Base-by-base conservation (phyloP, 495 filamentous ascomycete genomes). In the Schizothecium vesticola region DNA sequence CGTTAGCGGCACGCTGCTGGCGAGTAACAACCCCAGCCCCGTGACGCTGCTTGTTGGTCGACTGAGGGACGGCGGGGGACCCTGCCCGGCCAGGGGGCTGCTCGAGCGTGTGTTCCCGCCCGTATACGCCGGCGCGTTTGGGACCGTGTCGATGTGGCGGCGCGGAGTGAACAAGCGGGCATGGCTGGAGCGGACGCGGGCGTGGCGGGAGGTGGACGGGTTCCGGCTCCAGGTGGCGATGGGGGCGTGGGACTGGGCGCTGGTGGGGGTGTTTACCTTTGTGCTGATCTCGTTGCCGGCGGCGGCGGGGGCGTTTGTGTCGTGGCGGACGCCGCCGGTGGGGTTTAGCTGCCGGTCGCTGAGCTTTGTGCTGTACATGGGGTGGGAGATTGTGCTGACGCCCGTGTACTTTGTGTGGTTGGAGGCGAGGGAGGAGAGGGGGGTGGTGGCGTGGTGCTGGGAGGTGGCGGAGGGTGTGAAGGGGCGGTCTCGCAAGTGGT, bases 281-380 rank as follows among this genome's bases (percentile, higher is more conserved):
- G 36, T 69, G 31, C 9, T 70, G 24, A 72, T 84, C 8, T 77
- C 82, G 1, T 77, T 82, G n/a, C 67, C 78, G 13, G 29, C 43
- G 2, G 51, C 29, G 8, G 33, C 55, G 23, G 67, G 33, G 4
- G 43, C 55, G 23, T 6, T 69, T 11, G 75, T 77, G 11, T 76
- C 77, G n/a, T 82, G 77, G 31, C 70, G 71, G 33, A 85, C 80
- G 29, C 82, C 78, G 21, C 70, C 75, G 22, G 63, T 73, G n/a
- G 83, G 82, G 10, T 65, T 82, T 1, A 76, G 77, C 3, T 85
- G 83, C 31, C 73, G 83, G 7, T 75, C 72, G 13, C 60, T 84
- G 19, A 83, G 77, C 8, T 79, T 82, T 33, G 61, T 81, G 1
- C 64, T 82, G 12, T 85, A 83, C 55, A 74, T 73, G 33, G 69